Conservation (phyloP, 2,329 filamentous ascomycete species). For the Monosporascus sp. region DNA sequence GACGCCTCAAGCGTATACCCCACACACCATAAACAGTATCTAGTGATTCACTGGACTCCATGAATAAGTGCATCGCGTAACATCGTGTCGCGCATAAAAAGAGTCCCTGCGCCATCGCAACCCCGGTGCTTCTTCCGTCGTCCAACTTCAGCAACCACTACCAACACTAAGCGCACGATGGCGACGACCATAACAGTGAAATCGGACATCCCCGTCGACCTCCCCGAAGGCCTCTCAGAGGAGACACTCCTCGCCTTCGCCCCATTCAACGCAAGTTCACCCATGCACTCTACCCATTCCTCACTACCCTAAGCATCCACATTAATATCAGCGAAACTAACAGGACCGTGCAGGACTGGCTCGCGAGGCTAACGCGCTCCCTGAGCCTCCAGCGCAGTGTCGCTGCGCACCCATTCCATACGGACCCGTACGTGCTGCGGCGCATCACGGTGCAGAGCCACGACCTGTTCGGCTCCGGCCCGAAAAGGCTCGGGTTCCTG, state of each 20-base stretch:
- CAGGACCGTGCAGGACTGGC: conserved; percentile 38
- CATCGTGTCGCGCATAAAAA: too few relatives aligned
- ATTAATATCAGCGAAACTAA: too few relatives aligned
- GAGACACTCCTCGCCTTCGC: conserved; percentile 41
- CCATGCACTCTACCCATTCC: too few relatives aligned
- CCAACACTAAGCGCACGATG: too few relatives aligned
- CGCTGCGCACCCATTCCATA: conserved; percentile 46
- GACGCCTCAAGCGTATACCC: too few relatives aligned
- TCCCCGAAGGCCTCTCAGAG: conserved; percentile 39
- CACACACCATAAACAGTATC: too few relatives aligned
- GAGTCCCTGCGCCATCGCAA: too few relatives aligned
- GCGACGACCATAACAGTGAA: conserved; percentile 39
- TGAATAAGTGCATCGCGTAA: too few relatives aligned
- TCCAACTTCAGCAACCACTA: too few relatives aligned
- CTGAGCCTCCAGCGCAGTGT: conserved; percentile 38
- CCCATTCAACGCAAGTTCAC: conserved; percentile 41
- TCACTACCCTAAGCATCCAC: too few relatives aligned
- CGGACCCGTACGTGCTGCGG: conserved; percentile 46
- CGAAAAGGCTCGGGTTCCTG: conserved; percentile 44
- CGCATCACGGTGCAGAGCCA: conserved; percentile 48
- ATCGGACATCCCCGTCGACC: conserved; percentile 34
- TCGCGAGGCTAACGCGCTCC: conserved; percentile 40
- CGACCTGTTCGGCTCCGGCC: conserved; percentile 40
- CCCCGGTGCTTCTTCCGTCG: too few relatives aligned
- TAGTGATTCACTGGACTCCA: too few relatives aligned